Percentiles rank a stretch among this genome's conserved stretches.
Conservation (phyloP, 108 stramenopile species). For the Cyclotella kingstonii region DNA sequence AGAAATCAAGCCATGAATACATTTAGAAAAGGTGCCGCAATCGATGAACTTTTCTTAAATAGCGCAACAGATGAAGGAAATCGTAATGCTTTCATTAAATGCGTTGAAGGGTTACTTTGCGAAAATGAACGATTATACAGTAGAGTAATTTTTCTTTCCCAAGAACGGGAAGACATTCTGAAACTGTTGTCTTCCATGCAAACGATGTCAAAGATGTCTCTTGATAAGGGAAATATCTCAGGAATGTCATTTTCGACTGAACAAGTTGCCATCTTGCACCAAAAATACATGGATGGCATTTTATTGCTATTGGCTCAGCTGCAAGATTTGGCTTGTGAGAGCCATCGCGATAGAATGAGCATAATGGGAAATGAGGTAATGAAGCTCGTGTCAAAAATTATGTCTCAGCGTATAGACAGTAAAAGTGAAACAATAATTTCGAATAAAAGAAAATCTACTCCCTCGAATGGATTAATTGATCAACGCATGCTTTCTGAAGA, state of each 20-base stretch:
- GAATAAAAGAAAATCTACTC: too few relatives aligned
- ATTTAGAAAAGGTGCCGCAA: slow-evolving; percentile 4
- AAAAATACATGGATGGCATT: slow-evolving; percentile 13
- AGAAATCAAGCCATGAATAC: slow-evolving; percentile 5
- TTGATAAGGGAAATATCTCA: slow-evolving; percentile 2
- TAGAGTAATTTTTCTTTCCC: slow-evolving; percentile 11
- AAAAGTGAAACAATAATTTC: too few relatives aligned
- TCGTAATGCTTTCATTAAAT: slow-evolving; percentile 15
- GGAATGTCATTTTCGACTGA: slow-evolving; percentile 8
- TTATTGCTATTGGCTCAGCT: slow-evolving; percentile 3
- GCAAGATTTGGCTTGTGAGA: neutral
- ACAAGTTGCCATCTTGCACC: slow-evolving; percentile 13
- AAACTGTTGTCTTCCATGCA: slow-evolving; percentile 11
- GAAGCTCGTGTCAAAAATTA: slow-evolving; percentile 17
- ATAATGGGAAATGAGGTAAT: slow-evolving; percentile 17
- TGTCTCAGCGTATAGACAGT: slow-evolving; percentile 5
- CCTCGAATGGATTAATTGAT: neutral
- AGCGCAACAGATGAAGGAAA: slow-evolving; percentile 10
- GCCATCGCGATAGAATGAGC: neutral
- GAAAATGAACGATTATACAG: slow-evolving; percentile 37
- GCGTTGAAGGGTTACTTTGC: slow-evolving; percentile 26
- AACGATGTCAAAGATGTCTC: neutral
- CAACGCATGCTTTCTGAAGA: neutral
- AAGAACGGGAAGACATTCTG: slow-evolving; percentile 35
- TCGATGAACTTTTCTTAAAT: neutral